These are phyloP conservation scores for Penicillium parvum DNA, from an alignment of 495 filamentous ascomycete species.

Conservation along the genomic window DNA sequence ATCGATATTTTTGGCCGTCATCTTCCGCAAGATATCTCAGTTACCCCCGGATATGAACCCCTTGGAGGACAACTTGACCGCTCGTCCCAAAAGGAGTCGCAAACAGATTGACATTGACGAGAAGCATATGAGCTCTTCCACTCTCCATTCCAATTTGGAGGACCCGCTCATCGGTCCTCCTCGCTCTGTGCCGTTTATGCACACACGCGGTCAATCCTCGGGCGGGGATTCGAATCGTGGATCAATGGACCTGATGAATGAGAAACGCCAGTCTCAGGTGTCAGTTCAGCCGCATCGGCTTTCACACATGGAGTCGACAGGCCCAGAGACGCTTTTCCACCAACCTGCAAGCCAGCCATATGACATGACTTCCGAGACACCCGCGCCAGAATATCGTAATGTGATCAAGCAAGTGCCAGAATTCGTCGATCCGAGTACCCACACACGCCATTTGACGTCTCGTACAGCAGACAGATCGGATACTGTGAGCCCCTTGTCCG, in stretches of 20 bases:
- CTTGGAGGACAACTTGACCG: slow-evolving; percentile 78
- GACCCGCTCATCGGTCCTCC: slow-evolving; percentile 54
- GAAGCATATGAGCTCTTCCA: slow-evolving; percentile 47
- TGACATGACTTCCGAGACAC: slow-evolving; percentile 25
- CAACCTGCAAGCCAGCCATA: slow-evolving; percentile 20
- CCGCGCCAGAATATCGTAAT: slow-evolving; percentile 25
- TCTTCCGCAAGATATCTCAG: slow-evolving; percentile 73
- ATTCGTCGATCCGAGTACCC: slow-evolving; percentile 13
- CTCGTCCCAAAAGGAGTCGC: slow-evolving; percentile 63
- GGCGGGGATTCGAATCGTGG: slow-evolving; percentile 30
- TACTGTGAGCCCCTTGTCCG: slow-evolving; percentile 42
- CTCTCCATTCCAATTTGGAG: slow-evolving; percentile 56
- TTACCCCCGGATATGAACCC: slow-evolving; percentile 93
- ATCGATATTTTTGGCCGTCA: slow-evolving; percentile 63
- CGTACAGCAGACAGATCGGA: slow-evolving; percentile 28
- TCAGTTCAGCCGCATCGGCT: slow-evolving; percentile 19
- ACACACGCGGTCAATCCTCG: slow-evolving; percentile 61
- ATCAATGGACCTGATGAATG: slow-evolving; percentile 18
- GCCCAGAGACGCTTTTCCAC: slow-evolving; percentile 29
- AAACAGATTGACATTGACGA: slow-evolving; percentile 67
- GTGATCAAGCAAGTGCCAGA: slow-evolving; percentile 18
- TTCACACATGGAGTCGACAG: slow-evolving; percentile 37
- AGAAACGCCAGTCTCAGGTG: slow-evolving; percentile 21
- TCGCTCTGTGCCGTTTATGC: slow-evolving; percentile 68
- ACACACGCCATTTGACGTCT: slow-evolving; percentile 20